Base-by-base conservation (phyloP, 2,329 filamentous ascomycete genomes). In the Ophiostoma sp. region DNA sequence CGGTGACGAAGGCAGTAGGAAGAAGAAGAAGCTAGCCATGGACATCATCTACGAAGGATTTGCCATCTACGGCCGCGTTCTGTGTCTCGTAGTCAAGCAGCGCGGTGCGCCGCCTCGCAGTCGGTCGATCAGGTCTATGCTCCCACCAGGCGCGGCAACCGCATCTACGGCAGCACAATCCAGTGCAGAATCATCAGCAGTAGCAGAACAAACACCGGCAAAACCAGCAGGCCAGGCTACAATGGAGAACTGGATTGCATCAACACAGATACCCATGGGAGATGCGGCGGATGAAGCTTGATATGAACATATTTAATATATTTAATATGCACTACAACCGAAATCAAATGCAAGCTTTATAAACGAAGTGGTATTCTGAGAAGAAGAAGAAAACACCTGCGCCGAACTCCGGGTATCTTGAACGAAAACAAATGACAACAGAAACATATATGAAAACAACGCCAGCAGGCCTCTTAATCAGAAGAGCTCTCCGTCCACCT, bases 31-130 rank as follows among this genome's bases (percentile, higher is more conserved):
- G 79, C 81, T 96, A 75, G 87, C 86, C 27, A 87, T 97, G 82
- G 89, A 90, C 72, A 95, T 94, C 35, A 89, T 89, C 17, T 99
- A 98, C 80, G 93, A 98, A 76, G 94, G 95, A 10, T 98, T 98
- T 80, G 92, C 90, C 75, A 97, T 99, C 77, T 96, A 97, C 80
- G 93, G 95, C 13, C 90, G 93, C 75, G 93, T 97, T 66, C 83
- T 99, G 35, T 98, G 94, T 79, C 84, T 99, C 71, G 90, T 99
- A 10, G 89, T 99, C 76, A 89, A 88, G 79, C 91, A 90, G 77
- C 89, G 90, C 72, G 90, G 76, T 70, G 79, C 77, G 69, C 73
- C 77, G 70, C 73, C 76, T 70, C 73, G 73, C 67, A 76, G 77
- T 3, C 54, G 69, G 10, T 48, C 52, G 23, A n/a, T 68, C 23